These are phyloP conservation scores for Chlorella variabilis DNA, from an alignment of 163 green algal genomes.

Conservation along the genomic window DNA sequence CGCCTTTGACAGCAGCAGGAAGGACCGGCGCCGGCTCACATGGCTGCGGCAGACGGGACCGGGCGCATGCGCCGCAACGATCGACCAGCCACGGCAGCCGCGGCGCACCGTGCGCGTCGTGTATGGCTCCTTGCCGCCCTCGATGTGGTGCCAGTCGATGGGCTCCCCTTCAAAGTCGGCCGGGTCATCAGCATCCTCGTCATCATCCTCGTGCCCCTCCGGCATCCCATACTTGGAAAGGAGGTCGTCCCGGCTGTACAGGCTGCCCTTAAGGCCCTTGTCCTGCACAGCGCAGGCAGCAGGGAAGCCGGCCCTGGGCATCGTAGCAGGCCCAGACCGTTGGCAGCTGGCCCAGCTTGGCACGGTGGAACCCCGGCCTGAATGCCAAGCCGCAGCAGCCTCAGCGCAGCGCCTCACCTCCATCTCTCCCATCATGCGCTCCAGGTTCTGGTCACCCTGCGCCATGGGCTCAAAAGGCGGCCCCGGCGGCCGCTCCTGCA, in stretches of 20 bases:
- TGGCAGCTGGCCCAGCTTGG: no score
- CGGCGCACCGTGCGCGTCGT: not conserved
- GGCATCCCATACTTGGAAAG: slow-evolving; percentile 53
- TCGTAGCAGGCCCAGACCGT: no score
- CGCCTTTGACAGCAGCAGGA: no score
- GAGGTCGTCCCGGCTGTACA: slow-evolving; percentile 56
- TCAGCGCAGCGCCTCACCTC: slow-evolving; percentile 38
- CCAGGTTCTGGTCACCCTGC: slow-evolving; percentile 51
- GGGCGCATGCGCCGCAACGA: no score
- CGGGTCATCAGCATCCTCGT: not conserved
- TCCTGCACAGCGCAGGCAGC: no score
- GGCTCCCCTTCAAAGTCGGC: not conserved
- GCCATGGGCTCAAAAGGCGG: slow-evolving; percentile 48
- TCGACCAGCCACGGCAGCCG: no score
- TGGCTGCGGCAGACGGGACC: no score
- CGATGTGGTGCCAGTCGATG: slow-evolving; percentile 6
- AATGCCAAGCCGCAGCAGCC: no score
- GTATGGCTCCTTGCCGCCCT: not conserved
- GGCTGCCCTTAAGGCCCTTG: slow-evolving; percentile 53
- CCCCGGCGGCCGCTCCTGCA: slow-evolving; percentile 35
- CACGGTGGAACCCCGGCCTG: no score
- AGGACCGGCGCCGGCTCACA: no score
- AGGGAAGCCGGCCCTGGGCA: no score
- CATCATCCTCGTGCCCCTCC: slow-evolving; percentile 13
- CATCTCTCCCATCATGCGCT: slow-evolving; percentile 62